Conservation (phyloP, 345 rosid genomes). For the Crucihimalaya himalaica region DNA sequence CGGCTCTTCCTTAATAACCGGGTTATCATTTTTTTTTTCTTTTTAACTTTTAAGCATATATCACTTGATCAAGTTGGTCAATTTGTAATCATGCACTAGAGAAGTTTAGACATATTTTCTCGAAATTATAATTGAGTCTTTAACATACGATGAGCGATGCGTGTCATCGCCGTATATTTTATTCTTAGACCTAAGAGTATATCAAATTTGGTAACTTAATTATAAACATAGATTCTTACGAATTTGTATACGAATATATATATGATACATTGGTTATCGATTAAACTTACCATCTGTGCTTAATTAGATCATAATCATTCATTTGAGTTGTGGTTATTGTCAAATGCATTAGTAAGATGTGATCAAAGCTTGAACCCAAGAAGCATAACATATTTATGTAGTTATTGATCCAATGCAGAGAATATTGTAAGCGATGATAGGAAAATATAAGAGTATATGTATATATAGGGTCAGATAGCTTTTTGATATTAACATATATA, state of each 20-base stretch:
- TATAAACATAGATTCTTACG: background rate
- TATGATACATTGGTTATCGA: background rate
- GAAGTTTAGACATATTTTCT: no score
- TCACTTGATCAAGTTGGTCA: slow-evolving; percentile 18
- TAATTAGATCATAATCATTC: background rate
- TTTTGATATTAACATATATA: background rate
- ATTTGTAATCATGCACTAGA: background rate
- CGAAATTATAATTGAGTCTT: background rate
- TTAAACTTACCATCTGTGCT: background rate
- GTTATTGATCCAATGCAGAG: background rate
- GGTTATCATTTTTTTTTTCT: background rate
- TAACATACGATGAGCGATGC: no score
- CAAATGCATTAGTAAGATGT: background rate
- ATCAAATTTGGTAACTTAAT: no score
- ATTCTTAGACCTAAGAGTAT: no score
- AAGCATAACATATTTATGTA: background rate
- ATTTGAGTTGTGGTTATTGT: background rate
- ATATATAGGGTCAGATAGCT: background rate
- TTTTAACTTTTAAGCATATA: background rate
- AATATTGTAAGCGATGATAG: slow-evolving; percentile 7
- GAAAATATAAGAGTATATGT: background rate
- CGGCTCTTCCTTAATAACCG: slow-evolving; percentile 16
- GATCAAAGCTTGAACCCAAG: slow-evolving; percentile 8
- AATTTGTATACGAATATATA: background rate
- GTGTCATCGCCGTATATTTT: background rate